Percentiles rank a stretch among this genome's conserved stretches.
Evolutionary conservation across 2,329 filamentous ascomycete species (phyloP).

Genomic region (Cordyceps cateniannulata): DNA sequence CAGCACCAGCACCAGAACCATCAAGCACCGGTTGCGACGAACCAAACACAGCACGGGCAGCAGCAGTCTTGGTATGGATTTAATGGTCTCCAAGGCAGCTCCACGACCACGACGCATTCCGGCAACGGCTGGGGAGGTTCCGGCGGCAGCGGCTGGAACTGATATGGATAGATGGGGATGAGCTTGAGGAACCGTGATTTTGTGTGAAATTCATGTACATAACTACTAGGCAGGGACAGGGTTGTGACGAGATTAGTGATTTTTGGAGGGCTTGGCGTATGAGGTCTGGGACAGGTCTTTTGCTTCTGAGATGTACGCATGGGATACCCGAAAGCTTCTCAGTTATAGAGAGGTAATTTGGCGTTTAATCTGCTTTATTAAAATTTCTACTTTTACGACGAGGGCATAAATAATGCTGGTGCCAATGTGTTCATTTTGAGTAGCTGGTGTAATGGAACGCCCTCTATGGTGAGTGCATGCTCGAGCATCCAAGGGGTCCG

Average conservation of each 20-base stretch:
- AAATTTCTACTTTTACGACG: not conserved
- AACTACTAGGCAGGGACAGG: not conserved
- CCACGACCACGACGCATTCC: not conserved
- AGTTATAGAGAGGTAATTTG: not conserved
- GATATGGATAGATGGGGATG: not conserved
- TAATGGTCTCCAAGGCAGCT: not conserved
- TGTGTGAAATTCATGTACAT: not conserved
- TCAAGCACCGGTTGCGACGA: not conserved
- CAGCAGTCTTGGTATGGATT: slow-evolving; percentile 2
- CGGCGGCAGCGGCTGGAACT: not conserved
- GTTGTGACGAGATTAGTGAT: not conserved
- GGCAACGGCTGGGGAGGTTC: not conserved
- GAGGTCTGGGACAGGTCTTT: not conserved
- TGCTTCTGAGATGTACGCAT: not conserved
- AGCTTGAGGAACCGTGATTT: not conserved
- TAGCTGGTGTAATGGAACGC: no score
- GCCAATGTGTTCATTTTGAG: no score
- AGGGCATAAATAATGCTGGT: no score
- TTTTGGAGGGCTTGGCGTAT: not conserved
- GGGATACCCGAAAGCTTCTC: not conserved
- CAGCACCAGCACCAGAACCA: no score
- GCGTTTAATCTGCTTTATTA: not conserved
- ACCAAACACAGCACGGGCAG: not conserved
- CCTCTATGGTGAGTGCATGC: no score
- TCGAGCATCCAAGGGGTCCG: no score